Conservation (phyloP, 768 basidiomycete genomes). For the Ramaria sp. region DNA sequence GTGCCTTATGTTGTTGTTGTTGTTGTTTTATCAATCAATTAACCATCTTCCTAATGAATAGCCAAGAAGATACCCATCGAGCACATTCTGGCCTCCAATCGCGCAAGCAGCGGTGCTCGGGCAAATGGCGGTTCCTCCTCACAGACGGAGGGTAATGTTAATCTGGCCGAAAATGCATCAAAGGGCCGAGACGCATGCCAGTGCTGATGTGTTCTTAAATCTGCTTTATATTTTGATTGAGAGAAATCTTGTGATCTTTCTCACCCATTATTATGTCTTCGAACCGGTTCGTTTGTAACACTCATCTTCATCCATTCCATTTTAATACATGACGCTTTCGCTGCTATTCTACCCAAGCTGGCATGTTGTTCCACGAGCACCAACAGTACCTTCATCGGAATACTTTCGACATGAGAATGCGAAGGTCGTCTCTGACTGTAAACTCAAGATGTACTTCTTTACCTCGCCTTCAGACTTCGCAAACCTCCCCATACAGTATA, state of each 20-base stretch:
- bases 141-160: conserved; percentile 51
- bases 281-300: conserved; percentile 1
- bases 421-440: too few species aligned
- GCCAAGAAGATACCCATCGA: conserved; percentile 90
- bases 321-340: conserved; percentile 4
- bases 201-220: conserved; percentile 38
- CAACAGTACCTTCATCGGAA: too few species aligned
- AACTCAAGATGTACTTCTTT: too few species aligned
- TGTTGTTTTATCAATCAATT: not conserved
- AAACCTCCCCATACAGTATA: too few species aligned
- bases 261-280: conserved; percentile 1
- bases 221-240: not conserved
- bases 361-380: not conserved
- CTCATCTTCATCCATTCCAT: not conserved
- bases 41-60: conserved; percentile 17
- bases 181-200: conserved; percentile 74
- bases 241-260: not conserved
- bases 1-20: conserved; percentile 14
- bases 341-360: conserved; percentile 9
- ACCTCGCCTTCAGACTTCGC: too few species aligned
- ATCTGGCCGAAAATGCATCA: conserved; percentile 52
- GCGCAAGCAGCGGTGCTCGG: conserved; percentile 48
- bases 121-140: conserved; percentile 45
- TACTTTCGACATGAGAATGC: not conserved
- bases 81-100: conserved; percentile 79